Evolutionary conservation across 2,329 filamentous ascomycete species (phyloP), one percentile per base, ranked within the genome.

Genomic region (Myriosclerotinia curreyana): DNA sequence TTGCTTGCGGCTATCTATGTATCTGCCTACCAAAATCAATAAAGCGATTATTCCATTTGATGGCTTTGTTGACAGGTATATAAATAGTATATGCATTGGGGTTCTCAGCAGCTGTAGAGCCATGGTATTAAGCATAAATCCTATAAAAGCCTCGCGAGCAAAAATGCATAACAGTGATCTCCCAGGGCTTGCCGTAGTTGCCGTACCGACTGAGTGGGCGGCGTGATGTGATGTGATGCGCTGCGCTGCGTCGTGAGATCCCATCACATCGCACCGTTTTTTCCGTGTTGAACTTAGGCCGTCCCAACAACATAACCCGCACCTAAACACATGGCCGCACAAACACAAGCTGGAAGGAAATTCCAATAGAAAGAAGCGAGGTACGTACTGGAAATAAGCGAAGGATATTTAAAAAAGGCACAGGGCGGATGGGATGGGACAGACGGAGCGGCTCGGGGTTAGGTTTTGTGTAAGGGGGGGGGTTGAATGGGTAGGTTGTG

Each of bases 191-290:
- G 28, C 54, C 28, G 54, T 58, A 58, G 8, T 34, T 58, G 12
- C 25, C 44, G 38, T 63, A 63, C 61, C 61, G 61, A 63, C 42
- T 49, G 61, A 22, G 51, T 63, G 61, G 61, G 52, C 52, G 44
- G 56, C 56, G n/a, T 58, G 54, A 48, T 48, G 44, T 58, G 54
- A 34, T 46, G 38, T n/a, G 53, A 56, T 56, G 40, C 40, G 54
- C 40, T 9, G 54, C 40, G 44, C 53, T 15, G 53, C 38, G 53
- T 38, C 40, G 36, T 54, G 36, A 54, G 36, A 55, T 55, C 52
- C 22, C 52, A 54, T 54, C 54, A 34, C 28, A 63, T 61, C 38
- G 52, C 52, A 63, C 61, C 61, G 61, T 63, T 59, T 50, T 36
- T 44, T 46, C 51, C 40, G 20, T 58, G 17, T 40, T 51, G 50